Evolutionary conservation across 2,329 filamentous ascomycete genomes (phyloP).

Genomic region (Ceratocystis diversiconidia): DNA sequence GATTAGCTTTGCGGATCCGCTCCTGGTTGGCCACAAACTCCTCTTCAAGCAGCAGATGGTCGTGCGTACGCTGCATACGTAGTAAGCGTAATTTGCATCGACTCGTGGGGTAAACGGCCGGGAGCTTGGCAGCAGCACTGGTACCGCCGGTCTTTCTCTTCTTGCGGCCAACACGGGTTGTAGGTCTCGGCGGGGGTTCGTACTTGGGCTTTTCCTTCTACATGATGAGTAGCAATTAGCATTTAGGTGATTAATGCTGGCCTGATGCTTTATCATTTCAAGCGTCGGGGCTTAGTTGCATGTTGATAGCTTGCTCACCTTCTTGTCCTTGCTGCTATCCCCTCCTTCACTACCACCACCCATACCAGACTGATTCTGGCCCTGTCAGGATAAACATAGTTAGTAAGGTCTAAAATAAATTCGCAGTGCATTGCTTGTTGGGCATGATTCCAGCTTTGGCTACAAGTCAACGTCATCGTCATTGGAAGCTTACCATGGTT

Average conservation of each 20-base stretch:
- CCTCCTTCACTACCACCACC: slow-evolving; percentile 59
- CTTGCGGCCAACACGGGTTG: slow-evolving; percentile 91
- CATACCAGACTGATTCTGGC: slow-evolving; percentile 78
- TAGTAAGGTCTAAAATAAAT: slow-evolving; percentile 2
- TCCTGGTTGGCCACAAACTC: slow-evolving; percentile 99
- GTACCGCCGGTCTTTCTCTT: slow-evolving; percentile 93
- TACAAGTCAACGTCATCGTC: not conserved
- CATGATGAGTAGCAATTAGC: slow-evolving; percentile 11
- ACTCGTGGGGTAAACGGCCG: slow-evolving; percentile 84
- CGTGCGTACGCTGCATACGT: slow-evolving; percentile 96
- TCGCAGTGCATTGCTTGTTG: not conserved
- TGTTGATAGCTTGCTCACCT: slow-evolving; percentile 42
- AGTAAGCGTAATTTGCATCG: slow-evolving; percentile 95
- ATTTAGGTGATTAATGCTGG: not conserved
- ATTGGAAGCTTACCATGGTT: slow-evolving; percentile 5
- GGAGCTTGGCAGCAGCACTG: slow-evolving; percentile 89
- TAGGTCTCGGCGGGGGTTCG: slow-evolving; percentile 92
- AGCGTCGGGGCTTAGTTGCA: not conserved
- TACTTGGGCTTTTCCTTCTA: slow-evolving; percentile 99
- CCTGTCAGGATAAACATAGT: slow-evolving; percentile 33
- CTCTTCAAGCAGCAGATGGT: slow-evolving; percentile 90
- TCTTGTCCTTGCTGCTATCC: slow-evolving; percentile 75
- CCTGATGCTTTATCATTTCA: not conserved
- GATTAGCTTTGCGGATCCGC: slow-evolving; percentile 81
- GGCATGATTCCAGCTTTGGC: not conserved